Evolutionary conservation across 1,284 basidiomycete species (phyloP).

Genomic region (Pseudozyma pruni): DNA sequence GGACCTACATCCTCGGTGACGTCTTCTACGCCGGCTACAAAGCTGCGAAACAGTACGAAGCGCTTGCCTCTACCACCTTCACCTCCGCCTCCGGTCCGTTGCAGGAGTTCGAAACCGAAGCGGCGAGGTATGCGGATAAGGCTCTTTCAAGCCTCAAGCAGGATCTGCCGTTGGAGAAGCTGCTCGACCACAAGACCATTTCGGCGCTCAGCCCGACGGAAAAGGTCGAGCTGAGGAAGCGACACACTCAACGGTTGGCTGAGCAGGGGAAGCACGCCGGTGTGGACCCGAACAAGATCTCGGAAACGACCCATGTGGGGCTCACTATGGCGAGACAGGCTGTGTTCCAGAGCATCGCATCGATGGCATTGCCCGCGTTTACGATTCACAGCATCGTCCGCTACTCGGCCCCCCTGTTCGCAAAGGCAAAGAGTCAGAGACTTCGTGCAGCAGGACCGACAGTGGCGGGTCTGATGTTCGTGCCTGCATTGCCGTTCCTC

Average conservation of each 20-base stretch:
- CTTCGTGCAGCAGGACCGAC: constrained; percentile 84
- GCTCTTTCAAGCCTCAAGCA: constrained; percentile 11
- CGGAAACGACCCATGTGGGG: constrained; percentile 46
- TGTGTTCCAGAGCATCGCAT: constrained; percentile 65
- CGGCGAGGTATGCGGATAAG: constrained; percentile 42
- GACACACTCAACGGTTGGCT: constrained; percentile 35
- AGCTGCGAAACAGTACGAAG: constrained; percentile 46
- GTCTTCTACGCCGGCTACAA: constrained; percentile 90
- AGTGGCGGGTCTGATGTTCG: constrained; percentile 73
- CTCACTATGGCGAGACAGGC: constrained; percentile 56
- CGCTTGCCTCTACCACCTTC: constrained; percentile 29
- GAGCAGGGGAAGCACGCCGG: constrained; percentile 37
- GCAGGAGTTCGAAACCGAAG: constrained; percentile 26
- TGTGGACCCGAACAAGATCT: constrained; percentile 33
- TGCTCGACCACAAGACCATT: constrained; percentile 41
- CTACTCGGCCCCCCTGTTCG: constrained; percentile 80
- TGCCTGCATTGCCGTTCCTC: constrained; percentile 54
- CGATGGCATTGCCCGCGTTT: constrained; percentile 60
- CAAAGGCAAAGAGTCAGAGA: constrained; percentile 74
- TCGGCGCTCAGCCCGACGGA: constrained; percentile 31
- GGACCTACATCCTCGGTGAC: constrained; percentile 79
- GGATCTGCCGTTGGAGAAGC: constrained; percentile 39
- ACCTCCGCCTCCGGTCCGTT: constrained; percentile 17
- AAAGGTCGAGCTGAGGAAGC: constrained; percentile 51
- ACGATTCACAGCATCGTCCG: constrained; percentile 67